Percentiles rank a stretch among this genome's conserved stretches.
Conservation (phyloP, 768 basidiomycete species). For the Macrolepiota albuminosa region DNA sequence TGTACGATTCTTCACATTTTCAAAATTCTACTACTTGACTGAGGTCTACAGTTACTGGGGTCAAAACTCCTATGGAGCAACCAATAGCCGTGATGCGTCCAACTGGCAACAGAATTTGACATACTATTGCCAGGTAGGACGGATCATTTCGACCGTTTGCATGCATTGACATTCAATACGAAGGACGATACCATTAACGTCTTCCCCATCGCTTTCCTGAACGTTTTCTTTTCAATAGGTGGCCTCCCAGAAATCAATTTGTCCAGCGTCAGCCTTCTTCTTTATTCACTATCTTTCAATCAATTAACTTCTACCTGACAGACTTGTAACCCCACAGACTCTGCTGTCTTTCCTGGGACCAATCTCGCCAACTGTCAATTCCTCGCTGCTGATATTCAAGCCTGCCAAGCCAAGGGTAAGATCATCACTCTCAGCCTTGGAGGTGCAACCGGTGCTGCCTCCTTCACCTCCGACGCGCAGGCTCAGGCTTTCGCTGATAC, state of each 20-base stretch:
- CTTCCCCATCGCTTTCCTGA: conserved; percentile 59
- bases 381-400: conserved; percentile 50
- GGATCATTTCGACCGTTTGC: not conserved
- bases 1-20: conserved; percentile 30
- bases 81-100: conserved; percentile 36
- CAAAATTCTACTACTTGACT: not conserved
- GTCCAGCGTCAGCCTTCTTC: conserved; percentile 41
- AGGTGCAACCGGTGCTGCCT: conserved; percentile 48
- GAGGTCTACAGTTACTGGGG: conserved; percentile 55
- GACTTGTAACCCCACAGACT: conserved; percentile 44
- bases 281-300: not conserved
- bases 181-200: conserved; percentile 55
- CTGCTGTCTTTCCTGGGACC: conserved; percentile 49
- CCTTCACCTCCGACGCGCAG: conserved; percentile 47
- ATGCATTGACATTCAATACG: not conserved
- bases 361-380: conserved; percentile 52
- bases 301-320: conserved; percentile 14
- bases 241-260: conserved; percentile 57
- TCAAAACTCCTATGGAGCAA: conserved; percentile 70
- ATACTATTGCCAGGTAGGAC: conserved; percentile 47
- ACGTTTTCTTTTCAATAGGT: conserved; percentile 55
- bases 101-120: conserved; percentile 58
- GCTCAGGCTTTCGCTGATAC: conserved; percentile 51
- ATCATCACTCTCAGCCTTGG: conserved; percentile 46
- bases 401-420: conserved; percentile 54